These are phyloP conservation scores for Mycena albidolilacea DNA, from an alignment of 768 basidiomycete species.

Conservation along the genomic window DNA sequence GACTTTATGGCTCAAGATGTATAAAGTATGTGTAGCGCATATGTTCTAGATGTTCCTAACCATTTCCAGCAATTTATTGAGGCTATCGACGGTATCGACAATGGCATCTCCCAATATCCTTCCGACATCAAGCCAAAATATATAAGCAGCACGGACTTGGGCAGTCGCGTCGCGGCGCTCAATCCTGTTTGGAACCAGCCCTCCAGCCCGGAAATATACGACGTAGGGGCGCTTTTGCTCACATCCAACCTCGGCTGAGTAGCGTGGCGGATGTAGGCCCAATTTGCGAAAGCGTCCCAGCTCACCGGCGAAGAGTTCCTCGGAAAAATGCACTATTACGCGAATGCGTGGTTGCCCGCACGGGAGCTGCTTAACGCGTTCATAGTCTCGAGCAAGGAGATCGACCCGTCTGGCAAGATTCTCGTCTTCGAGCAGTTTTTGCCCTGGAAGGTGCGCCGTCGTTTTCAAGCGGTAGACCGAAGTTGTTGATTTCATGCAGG, in stretches of 20 bases:
- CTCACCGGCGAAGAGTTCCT: slow-evolving; percentile 92
- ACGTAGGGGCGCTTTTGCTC: slow-evolving; percentile 66
- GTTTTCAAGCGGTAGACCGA: not conserved
- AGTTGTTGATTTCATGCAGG: slow-evolving; percentile 48
- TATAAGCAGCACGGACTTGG: slow-evolving; percentile 85
- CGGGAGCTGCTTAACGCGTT: slow-evolving; percentile 79
- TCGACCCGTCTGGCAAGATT: slow-evolving; percentile 83
- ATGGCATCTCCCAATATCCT: slow-evolving; percentile 90
- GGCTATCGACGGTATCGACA: slow-evolving; percentile 95
- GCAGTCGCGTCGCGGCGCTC: slow-evolving; percentile 84
- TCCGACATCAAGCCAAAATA: slow-evolving; percentile 78
- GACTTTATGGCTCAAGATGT: slow-evolving; percentile 89
- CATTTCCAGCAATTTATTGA: slow-evolving; percentile 87
- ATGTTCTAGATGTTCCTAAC: slow-evolving; percentile 13
- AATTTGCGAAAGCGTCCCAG: slow-evolving; percentile 84
- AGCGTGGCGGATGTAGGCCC: slow-evolving; percentile 58
- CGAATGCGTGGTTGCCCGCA: slow-evolving; percentile 94
- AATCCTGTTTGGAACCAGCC: slow-evolving; percentile 96
- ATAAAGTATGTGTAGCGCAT: slow-evolving; percentile 67
- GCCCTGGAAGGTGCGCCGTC: slow-evolving; percentile 84
- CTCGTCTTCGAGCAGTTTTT: slow-evolving; percentile 84
- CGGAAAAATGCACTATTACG: slow-evolving; percentile 83
- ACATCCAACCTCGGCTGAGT: slow-evolving; percentile 9
- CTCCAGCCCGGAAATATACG: slow-evolving; percentile 72
- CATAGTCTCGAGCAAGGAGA: slow-evolving; percentile 68